A percentile compares a stretch with the other conserved stretches of the same genome.
phyloP scores from a whole-genome alignment of 805 yeast species.

The Saccharomycopsis fibuligera region DNA sequence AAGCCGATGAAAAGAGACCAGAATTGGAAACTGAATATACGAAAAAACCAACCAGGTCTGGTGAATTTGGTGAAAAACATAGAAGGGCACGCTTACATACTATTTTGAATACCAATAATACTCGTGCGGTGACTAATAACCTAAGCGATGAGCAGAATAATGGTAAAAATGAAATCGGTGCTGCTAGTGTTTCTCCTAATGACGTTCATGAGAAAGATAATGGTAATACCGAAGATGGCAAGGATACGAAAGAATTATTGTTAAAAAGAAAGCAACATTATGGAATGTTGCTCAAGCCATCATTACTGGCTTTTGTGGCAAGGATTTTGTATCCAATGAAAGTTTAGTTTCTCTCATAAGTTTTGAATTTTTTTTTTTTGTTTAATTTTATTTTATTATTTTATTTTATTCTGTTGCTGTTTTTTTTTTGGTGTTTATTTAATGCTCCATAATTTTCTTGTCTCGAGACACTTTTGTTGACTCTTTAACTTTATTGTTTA shows the following conservation, averaged over 20 bases:
- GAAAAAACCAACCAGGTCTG: too few relatives aligned
- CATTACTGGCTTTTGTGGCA: neutral
- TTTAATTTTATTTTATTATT: too few relatives aligned
- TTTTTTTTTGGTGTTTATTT: neutral
- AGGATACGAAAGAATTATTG: neutral
- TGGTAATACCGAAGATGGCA: neutral
- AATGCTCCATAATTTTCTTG: neutral
- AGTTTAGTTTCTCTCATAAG: too few relatives aligned
- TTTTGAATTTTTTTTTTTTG: neutral
- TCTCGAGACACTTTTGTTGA: neutral
- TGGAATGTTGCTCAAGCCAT: neutral
- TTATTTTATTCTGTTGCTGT: neutral
- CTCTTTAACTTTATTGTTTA: neutral
- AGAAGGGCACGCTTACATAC: too few relatives aligned
- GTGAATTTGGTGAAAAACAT: too few relatives aligned
- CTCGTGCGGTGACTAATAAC: too few relatives aligned
- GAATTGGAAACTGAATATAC: too few relatives aligned
- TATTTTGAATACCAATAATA: too few relatives aligned
- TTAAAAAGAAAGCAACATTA: neutral
- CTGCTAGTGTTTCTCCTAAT: too few relatives aligned
- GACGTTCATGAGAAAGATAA: neutral
- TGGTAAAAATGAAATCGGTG: too few relatives aligned
- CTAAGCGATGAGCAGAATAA: too few relatives aligned
- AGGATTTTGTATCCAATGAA: slow-evolving; percentile 10
- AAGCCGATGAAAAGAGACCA: neutral